Percentiles rank a stretch among this genome's conserved stretches.
These are phyloP conservation scores for Tricholomella constricta DNA, from an alignment of 768 basidiomycete genomes.

Conservation along the genomic window DNA sequence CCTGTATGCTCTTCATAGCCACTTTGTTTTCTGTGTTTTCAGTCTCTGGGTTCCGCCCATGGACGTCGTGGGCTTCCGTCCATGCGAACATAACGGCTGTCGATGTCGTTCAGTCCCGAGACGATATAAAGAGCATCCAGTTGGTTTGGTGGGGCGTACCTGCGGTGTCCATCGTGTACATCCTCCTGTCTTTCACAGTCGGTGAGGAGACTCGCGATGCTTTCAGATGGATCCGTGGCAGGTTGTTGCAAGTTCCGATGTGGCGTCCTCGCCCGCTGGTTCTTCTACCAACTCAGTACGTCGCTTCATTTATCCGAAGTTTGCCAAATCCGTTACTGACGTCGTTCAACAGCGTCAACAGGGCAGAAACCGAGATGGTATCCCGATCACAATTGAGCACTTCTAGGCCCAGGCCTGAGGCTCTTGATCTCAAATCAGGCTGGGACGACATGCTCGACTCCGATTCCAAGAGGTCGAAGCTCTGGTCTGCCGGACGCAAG, in stretches of 20 bases:
- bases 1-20: constrained; percentile 42
- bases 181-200: constrained; percentile 35
- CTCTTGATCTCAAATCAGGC: constrained; percentile 45
- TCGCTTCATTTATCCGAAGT: background rate
- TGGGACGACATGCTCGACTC: constrained; percentile 49
- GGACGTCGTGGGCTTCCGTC: constrained; percentile 47
- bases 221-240: constrained; percentile 33
- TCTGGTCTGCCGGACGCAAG: constrained; percentile 17
- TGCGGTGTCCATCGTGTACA: constrained; percentile 38
- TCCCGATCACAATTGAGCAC: constrained; percentile 22
- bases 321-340: background rate
- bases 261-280: constrained; percentile 13
- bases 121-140: constrained; percentile 28
- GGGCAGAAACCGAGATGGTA: constrained; percentile 9
- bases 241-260: constrained; percentile 1
- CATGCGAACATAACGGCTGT: constrained; percentile 45
- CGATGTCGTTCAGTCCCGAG: constrained; percentile 26
- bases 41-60: constrained; percentile 32
- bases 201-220: constrained; percentile 42
- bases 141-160: constrained; percentile 45
- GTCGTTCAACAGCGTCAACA: constrained; percentile 4
- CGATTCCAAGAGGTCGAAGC: constrained; percentile 31
- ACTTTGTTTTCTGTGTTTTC: constrained; percentile 40
- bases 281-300: constrained; percentile 27
- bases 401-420: constrained; percentile 25